Evolutionary conservation across 768 basidiomycete species (phyloP), one percentile per base, ranked within the genome.

Genomic region (Russula earlei): DNA sequence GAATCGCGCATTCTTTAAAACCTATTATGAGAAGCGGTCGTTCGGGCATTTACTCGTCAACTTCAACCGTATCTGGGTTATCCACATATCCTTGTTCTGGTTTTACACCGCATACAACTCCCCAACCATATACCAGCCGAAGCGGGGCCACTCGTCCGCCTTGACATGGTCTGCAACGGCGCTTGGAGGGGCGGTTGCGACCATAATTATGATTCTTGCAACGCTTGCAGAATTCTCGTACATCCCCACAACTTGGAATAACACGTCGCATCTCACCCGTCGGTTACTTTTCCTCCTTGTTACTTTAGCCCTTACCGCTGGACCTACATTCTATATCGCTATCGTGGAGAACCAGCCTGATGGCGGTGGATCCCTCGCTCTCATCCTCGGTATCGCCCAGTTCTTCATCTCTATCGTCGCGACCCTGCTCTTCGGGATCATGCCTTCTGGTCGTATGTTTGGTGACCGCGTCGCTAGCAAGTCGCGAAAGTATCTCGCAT

Each of bases 21-120:
- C 95, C 0, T 99, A 98, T 71, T 92, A 86, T 61, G 96, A 99
- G 71, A 92, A 93, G 67, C 91, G 96, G 29, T 94, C 94, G 0
- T 91, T 95, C 70, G 88, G 92, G 38, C 96, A 99, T 70, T 78
- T 98, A 1, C 80, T 98, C 56, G 94, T 99, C 79, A 97, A 99
- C 77, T 99, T 99, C 77, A 98, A 98, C 74, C 90, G 95, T 45
- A 91, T 99, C 64, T 99, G 96, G 94, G 92, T 98, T 70, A 87
- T 95, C 60, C 96, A 98, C 72, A 76, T 99, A 56, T 82, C 94
- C 31, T 71, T 97, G 67, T 98, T 86, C 77, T 98, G 87, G 81
- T 97, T 85, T 73, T 98, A 96, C 74, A 98, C 94, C 19, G 77
- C 95, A 37, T 96, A 79, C 75, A 97, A 97, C 71, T 87, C 93